A percentile compares a stretch with the other conserved stretches of the same genome.
Conservation (phyloP, 2,329 filamentous ascomycete species). For the Fusarium sp. region DNA sequence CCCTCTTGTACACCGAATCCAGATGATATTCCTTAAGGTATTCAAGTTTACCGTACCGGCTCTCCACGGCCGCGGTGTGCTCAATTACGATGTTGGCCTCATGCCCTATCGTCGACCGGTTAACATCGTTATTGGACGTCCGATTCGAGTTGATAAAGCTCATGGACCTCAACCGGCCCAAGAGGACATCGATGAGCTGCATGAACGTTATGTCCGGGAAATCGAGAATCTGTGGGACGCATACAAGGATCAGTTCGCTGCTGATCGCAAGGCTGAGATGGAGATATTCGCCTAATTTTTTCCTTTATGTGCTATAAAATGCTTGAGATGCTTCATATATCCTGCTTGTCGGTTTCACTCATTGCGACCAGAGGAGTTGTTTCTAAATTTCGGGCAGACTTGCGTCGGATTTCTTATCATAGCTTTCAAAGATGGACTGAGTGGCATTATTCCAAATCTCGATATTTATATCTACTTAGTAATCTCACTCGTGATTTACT, state of each 20-base stretch:
- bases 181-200: constrained; percentile 83
- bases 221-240: constrained; percentile 78
- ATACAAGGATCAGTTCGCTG: constrained; percentile 82
- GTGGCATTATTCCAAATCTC: neutral
- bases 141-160: constrained; percentile 76
- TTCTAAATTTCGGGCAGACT: neutral
- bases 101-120: constrained; percentile 92
- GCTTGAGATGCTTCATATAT: neutral
- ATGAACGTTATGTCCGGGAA: constrained; percentile 82
- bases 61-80: constrained; percentile 90
- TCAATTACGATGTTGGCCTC: constrained; percentile 97
- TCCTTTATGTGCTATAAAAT: neutral
- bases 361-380: neutral
- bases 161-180: constrained; percentile 72
- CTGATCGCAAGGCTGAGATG: constrained; percentile 72
- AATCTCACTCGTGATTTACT: neutral
- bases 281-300: constrained; percentile 69
- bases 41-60: constrained; percentile 94
- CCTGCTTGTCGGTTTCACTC: neutral
- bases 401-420: neutral
- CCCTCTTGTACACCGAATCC: constrained; percentile 81
- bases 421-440: neutral
- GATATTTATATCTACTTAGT: neutral
- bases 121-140: constrained; percentile 89
- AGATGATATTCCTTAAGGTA: constrained; percentile 85